Percentiles rank a stretch among this genome's conserved stretches.
These are phyloP conservation scores for Discostella stelligera DNA, from an alignment of 352 stramenopile genomes.

Conservation along the genomic window DNA sequence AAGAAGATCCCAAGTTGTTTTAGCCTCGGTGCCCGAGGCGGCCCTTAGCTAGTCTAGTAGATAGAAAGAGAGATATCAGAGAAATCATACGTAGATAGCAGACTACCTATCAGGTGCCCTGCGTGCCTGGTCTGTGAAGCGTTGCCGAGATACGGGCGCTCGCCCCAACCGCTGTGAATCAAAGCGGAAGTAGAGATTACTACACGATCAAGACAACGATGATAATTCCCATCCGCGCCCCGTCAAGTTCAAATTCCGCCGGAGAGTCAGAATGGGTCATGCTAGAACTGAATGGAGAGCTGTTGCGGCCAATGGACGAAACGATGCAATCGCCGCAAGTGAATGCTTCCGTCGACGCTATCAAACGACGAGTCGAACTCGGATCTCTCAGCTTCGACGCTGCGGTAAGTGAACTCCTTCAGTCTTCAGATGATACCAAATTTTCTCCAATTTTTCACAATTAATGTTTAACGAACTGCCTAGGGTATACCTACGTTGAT, in stretches of 20 bases:
- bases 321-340: conserved; percentile 3
- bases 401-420: conserved; percentile 39
- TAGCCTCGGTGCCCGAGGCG: too few relatives aligned
- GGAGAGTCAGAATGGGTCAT: conserved; percentile 67
- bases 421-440: background rate
- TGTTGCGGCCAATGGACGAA: conserved; percentile 54
- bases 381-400: conserved; percentile 57
- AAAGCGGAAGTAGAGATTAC: too few relatives aligned
- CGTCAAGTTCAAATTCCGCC: conserved; percentile 25
- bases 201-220: conserved; percentile 13
- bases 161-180: too few relatives aligned
- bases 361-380: conserved; percentile 43
- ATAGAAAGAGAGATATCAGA: too few relatives aligned
- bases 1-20: too few relatives aligned
- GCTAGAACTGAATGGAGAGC: conserved; percentile 75
- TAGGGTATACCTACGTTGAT: conserved; percentile 65
- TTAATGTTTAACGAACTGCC: background rate
- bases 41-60: too few relatives aligned
- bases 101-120: too few relatives aligned
- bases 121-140: too few relatives aligned
- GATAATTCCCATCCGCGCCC: conserved; percentile 46
- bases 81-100: too few relatives aligned
- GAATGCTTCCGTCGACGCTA: conserved; percentile 4
- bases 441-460: background rate
- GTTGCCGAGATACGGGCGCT: too few relatives aligned